Evolutionary conservation across 768 basidiomycete species (phyloP), one percentile per base, ranked within the genome.

Genomic region (Epithele typhae): DNA sequence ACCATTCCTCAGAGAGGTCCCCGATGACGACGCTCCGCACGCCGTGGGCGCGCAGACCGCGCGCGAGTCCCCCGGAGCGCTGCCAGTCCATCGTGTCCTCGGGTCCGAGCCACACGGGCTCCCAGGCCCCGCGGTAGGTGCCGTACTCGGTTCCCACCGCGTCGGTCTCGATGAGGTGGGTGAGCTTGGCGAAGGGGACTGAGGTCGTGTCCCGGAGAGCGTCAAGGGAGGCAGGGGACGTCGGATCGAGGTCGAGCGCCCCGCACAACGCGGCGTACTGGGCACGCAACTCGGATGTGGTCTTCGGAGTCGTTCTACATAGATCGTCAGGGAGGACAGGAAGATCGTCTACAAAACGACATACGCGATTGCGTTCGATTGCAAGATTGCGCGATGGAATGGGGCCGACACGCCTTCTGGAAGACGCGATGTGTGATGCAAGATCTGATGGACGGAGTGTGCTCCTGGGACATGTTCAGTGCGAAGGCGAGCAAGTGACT

Each of bases 1-100:
- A 85, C 85, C 86, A 88, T 61, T 89, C 86, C 54, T 88, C 84
- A 14, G 68, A 71, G 40, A 87, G 70, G 45, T 86, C 82, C 8
- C 87, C 87, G n/a, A 83, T 64, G 40, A 81, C 67, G 47, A 89
- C 67, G 57, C 74, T 78, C 33, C 68, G 72, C 37, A 87, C 70
- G 2, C 87, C 85, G 17, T 77, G 79, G 17, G 68, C 74, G 37
- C 59, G 63, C 11, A 88, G 70, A 1, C 68, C 74, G 9, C 63
- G 63, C 0, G 82, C 81, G 43, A 91, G 70, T 1, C 65, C 70
- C 3, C 86, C 83, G 1, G 71, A 72, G 12, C 75, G 75, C 56
- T 90, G 87, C 75, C 81, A 86, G 32, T 69, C 66, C 79, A 89
- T 84, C 1, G 79, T 72, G 46, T 80, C 79, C 5, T 67, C 58